Percentiles rank a stretch among this genome's conserved stretches.
Evolutionary conservation across 2,329 filamentous ascomycete species (phyloP).

Genomic region (Stagonosporopsis tanaceti): DNA sequence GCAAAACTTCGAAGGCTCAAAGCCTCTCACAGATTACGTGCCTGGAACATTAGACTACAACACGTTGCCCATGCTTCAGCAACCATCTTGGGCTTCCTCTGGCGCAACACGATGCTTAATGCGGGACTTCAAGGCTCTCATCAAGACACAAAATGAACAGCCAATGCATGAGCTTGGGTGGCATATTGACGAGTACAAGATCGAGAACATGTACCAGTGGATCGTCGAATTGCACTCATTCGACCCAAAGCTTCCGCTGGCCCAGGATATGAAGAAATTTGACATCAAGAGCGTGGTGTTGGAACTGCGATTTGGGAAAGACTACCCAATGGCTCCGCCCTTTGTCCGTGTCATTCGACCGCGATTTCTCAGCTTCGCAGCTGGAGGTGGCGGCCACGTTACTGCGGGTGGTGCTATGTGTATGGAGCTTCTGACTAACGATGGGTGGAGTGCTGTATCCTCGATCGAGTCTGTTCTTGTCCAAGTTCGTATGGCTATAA

Average conservation of each 20-base stretch:
- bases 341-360: constrained; percentile 86
- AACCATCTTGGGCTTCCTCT: constrained; percentile 70
- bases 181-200: constrained; percentile 74
- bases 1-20: constrained; percentile 32
- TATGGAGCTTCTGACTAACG: constrained; percentile 82
- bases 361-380: constrained; percentile 74
- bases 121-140: constrained; percentile 69
- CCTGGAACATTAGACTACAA: constrained; percentile 71
- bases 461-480: constrained; percentile 81
- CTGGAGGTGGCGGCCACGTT: constrained; percentile 85
- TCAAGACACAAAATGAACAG: constrained; percentile 69
- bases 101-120: constrained; percentile 69
- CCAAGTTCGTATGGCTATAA: constrained; percentile 81
- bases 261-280: constrained; percentile 73
- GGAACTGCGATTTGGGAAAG: constrained; percentile 80
- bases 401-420: constrained; percentile 83
- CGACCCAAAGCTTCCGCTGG: constrained; percentile 71
- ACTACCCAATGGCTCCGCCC: constrained; percentile 80
- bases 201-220: constrained; percentile 87
- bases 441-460: constrained; percentile 78
- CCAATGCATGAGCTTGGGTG: constrained; percentile 76
- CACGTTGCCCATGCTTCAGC: constrained; percentile 69
- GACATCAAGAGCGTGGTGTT: constrained; percentile 74
- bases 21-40: constrained; percentile 66
- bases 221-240: constrained; percentile 90